Evolutionary conservation across 495 filamentous ascomycete species (phyloP).

Genomic region (Neurospora sp.): DNA sequence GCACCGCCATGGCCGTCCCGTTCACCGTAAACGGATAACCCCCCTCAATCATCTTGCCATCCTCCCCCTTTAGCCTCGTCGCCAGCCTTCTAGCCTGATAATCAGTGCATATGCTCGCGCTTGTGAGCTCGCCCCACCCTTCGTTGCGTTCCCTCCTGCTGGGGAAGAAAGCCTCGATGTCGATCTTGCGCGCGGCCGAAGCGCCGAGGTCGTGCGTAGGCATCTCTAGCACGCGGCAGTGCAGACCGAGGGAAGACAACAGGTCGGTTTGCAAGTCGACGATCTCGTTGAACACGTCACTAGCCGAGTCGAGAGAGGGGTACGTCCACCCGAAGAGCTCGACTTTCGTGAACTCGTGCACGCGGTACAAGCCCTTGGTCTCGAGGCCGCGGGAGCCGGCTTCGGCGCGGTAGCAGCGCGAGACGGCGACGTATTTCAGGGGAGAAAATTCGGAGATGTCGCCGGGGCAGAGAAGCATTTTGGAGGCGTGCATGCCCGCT

Average conservation of each 20-base stretch:
- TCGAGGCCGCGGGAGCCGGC: conserved; percentile 81
- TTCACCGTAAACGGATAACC: conserved; percentile 78
- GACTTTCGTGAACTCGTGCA: conserved; percentile 99
- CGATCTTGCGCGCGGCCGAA: conserved; percentile 71
- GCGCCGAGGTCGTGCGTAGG: conserved; percentile 80
- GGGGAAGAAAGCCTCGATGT: conserved; percentile 93
- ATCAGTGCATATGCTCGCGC: conserved; percentile 83
- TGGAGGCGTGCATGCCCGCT: conserved; percentile 78
- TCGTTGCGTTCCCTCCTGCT: conserved; percentile 60
- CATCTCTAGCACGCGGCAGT: conserved; percentile 88
- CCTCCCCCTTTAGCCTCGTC: conserved; percentile 47
- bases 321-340: conserved; percentile 87
- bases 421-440: conserved; percentile 68
- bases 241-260: conserved; percentile 62
- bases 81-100: conserved; percentile 80
- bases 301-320: conserved; percentile 33
- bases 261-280: conserved; percentile 78
- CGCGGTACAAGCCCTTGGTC: conserved; percentile 90
- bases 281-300: conserved; percentile 70
- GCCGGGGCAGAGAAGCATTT: conserved; percentile 39
- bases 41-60: conserved; percentile 26
- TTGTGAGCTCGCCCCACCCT: conserved; percentile 92
- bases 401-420: conserved; percentile 87
- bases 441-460: conserved; percentile 48
- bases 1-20: conserved; percentile 87